Evolutionary conservation across 352 stramenopile genomes (phyloP).

Genomic region (Phytophthora capsici): DNA sequence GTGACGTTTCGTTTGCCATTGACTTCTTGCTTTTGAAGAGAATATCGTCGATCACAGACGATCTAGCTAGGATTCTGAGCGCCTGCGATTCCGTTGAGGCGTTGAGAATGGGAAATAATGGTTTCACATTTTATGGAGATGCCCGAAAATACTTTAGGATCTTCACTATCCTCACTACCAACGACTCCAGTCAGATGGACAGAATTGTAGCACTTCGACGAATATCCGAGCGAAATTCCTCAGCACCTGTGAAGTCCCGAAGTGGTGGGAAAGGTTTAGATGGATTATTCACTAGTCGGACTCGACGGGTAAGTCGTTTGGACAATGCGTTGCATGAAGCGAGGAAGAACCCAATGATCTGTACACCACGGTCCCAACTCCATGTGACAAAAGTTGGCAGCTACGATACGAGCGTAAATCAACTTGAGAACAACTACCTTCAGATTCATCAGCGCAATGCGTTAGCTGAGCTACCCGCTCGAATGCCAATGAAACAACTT

Average conservation of each 20-base stretch:
- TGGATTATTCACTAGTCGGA: not conserved
- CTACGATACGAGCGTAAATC: conserved; percentile 1
- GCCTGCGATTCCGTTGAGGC: conserved; percentile 15
- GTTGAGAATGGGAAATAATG: conserved; percentile 20
- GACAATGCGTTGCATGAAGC: conserved; percentile 31
- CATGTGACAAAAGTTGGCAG: not conserved
- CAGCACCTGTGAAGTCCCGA: conserved; percentile 2
- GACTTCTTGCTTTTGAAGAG: not conserved
- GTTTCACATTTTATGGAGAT: conserved; percentile 20
- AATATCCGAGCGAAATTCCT: conserved; percentile 7
- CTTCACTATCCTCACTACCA: too few relatives aligned
- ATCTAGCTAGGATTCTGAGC: conserved; percentile 3
- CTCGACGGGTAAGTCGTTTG: conserved; percentile 22
- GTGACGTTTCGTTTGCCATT: conserved; percentile 23
- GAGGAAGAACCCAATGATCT: conserved; percentile 1
- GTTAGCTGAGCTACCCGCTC: not conserved
- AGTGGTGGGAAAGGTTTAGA: not conserved
- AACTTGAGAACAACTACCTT: conserved; percentile 27
- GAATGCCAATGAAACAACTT: conserved; percentile 4
- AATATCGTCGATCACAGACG: not conserved
- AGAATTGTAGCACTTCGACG: conserved; percentile 3
- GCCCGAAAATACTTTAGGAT: conserved; percentile 35
- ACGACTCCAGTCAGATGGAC: conserved; percentile 7
- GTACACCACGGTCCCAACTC: conserved; percentile 6
- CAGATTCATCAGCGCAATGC: conserved; percentile 19